Evolutionary conservation across 495 filamentous ascomycete genomes (phyloP).

Genomic region (Tuber brumale): DNA sequence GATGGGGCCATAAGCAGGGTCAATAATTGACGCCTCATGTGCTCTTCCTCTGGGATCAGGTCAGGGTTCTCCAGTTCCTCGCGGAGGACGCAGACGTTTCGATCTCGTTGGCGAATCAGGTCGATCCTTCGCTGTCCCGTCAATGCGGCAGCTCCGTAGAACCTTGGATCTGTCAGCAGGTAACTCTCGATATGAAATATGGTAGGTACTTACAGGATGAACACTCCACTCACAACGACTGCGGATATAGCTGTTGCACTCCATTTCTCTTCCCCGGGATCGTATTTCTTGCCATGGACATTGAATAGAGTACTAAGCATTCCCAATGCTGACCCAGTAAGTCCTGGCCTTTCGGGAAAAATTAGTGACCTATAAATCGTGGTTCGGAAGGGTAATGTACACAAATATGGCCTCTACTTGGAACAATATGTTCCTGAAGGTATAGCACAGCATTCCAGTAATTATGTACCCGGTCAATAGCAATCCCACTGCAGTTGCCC

Average conservation of each 20-base stretch:
- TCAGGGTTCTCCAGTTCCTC: conserved; percentile 19
- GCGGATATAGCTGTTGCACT: conserved; percentile 23
- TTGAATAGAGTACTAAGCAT: conserved; percentile 31
- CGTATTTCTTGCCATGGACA: conserved; percentile 29
- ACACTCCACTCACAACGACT: conserved; percentile 20
- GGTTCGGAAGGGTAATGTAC: conserved; percentile 1
- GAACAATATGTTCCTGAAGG: conserved; percentile 32
- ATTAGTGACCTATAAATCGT: conserved; percentile 1
- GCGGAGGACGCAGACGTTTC: conserved; percentile 18
- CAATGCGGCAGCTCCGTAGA: conserved; percentile 27
- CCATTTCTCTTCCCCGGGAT: conserved; percentile 16
- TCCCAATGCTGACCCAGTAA: conserved; percentile 23
- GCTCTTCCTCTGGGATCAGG: conserved; percentile 24
- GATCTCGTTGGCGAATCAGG: conserved; percentile 24
- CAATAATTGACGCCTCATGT: conserved; percentile 23
- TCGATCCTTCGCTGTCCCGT: conserved; percentile 22
- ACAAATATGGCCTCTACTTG: conserved; percentile 31
- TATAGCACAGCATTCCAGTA: conserved; percentile 29
- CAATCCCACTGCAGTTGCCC: conserved; percentile 11
- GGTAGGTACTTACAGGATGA: conserved; percentile 18
- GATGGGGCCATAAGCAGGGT: conserved; percentile 19
- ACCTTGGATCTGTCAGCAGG: conserved; percentile 8
- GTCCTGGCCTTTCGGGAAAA: conserved; percentile 21
- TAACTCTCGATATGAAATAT: conserved; percentile 5
- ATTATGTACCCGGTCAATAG: conserved; percentile 25